Percentiles rank a stretch among this genome's conserved stretches.
phyloP scores from a whole-genome alignment of 1,139 yeast genomes.

The Candida dubliniensis region DNA sequence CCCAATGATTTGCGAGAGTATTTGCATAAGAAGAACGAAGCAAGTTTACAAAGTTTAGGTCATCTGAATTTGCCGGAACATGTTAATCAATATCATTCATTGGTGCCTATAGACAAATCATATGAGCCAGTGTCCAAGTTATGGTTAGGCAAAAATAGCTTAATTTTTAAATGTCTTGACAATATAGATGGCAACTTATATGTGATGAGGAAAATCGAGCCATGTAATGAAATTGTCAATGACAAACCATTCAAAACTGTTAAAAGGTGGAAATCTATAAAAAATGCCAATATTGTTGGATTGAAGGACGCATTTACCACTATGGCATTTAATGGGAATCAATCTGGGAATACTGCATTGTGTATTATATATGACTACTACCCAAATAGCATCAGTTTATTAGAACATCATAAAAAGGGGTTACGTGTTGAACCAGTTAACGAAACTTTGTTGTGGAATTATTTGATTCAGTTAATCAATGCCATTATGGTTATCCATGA shows the following conservation, averaged over 20 bases:
- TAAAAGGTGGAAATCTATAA: slow-evolving; percentile 40
- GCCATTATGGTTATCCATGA: slow-evolving; percentile 68
- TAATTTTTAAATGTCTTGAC: slow-evolving; percentile 78
- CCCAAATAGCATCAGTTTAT: slow-evolving; percentile 34
- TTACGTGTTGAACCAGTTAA: slow-evolving; percentile 49
- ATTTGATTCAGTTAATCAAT: slow-evolving; percentile 68
- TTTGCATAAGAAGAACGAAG: slow-evolving; percentile 74
- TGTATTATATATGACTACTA: slow-evolving; percentile 42
- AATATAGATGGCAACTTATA: slow-evolving; percentile 78
- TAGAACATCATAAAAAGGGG: slow-evolving; percentile 39
- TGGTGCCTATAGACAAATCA: slow-evolving; percentile 77
- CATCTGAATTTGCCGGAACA: slow-evolving; percentile 67
- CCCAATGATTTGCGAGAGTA: slow-evolving; percentile 71
- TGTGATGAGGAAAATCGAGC: slow-evolving; percentile 72
- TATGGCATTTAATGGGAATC: slow-evolving; percentile 53
- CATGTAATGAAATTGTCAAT: slow-evolving; percentile 47
- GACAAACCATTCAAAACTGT: slow-evolving; percentile 48
- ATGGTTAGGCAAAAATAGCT: slow-evolving; percentile 57
- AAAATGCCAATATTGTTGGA: slow-evolving; percentile 61
- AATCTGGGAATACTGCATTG: slow-evolving; percentile 54
- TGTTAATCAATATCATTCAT: slow-evolving; percentile 80
- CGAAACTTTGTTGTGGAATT: slow-evolving; percentile 72
- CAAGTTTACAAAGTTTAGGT: slow-evolving; percentile 68
- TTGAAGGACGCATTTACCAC: slow-evolving; percentile 85
- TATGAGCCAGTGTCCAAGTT: slow-evolving; percentile 51